Base-by-base conservation (phyloP, 345 rosid species). In the Excoecaria agallocha region DNA sequence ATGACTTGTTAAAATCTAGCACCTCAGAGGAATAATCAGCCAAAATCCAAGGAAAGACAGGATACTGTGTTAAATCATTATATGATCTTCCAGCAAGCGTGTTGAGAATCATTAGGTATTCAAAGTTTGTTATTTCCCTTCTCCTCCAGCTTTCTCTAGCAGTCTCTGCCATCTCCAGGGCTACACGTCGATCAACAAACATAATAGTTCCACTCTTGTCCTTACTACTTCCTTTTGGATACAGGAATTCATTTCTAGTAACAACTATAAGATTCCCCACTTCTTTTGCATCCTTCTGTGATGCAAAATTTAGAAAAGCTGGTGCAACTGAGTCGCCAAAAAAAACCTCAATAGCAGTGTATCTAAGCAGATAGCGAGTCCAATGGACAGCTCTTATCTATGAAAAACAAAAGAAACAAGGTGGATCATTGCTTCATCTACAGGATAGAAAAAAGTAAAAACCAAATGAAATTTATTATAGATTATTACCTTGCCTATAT, bases 41-140 rank as follows among this genome's bases (percentile, higher is more conserved):
- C 81, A 94, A 77, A 78, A 92, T 85, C 97, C 98, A 94, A 49
- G 98, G 98, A 80, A 90, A 94, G 78, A 94, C 90, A 69, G 97
- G 98, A 87, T 94, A 94, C 76, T 94, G 98, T 12, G 93, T 94
- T 77, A 94, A 84, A 85, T 94, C 98, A 82, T 94, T 92, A 81
- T 92, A 94, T 45, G 98, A 92, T 85, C 98, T 87, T 83, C 98
- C 98, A 30, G 98, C 85, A 74, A 94, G 92, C 41, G 97, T 92
- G 79, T 92, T 94, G 73, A 94, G 90, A 82, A 88, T 87, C 93
- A 87, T 94, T 70, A 94, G 81, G 84, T 94, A 94, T 87, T 94
- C 97, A 74, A 94, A 94, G 86, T 89, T 94, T 37, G 97, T 88
- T 61, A 94, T 92, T 80, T 92, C 97, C 87, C 98, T 92, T 81